phyloP scores from a whole-genome alignment of 305 asterid species.

The Fraxinus dipetala region DNA sequence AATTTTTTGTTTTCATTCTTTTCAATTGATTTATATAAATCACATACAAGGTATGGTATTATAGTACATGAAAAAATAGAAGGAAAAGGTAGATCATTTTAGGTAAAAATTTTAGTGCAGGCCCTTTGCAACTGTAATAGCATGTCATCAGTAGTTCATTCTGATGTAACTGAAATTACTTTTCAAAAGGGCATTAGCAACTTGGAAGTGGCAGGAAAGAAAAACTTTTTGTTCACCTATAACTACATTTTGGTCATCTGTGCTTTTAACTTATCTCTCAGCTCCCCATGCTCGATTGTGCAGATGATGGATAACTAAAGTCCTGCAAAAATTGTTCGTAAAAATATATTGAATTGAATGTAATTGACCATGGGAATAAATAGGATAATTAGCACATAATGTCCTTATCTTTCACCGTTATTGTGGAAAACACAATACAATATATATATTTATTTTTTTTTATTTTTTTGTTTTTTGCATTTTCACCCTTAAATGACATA shows the following conservation, averaged over 20 bases:
- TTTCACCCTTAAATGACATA: no score
- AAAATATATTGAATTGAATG: background rate
- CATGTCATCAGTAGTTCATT: background rate
- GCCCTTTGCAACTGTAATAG: background rate
- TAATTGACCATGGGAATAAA: background rate
- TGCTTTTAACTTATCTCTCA: constrained; percentile 15
- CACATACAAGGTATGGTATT: background rate
- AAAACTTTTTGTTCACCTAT: background rate
- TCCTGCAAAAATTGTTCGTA: constrained; percentile 37
- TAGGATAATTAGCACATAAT: no score
- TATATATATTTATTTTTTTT: no score
- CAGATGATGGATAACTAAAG: constrained; percentile 40
- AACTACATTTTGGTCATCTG: constrained; percentile 1
- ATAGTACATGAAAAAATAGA: background rate
- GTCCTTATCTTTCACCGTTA: no score
- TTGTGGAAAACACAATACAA: no score
- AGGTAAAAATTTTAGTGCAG: background rate
- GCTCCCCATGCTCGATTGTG: constrained; percentile 54
- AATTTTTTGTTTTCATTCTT: background rate
- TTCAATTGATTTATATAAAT: background rate
- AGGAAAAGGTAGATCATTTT: background rate
- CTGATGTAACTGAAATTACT: background rate
- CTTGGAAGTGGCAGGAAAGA: background rate
- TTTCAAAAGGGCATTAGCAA: background rate
- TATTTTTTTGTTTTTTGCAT: no score